phyloP scores from a whole-genome alignment of 331 rosid genomes.

The Quercus tomentella region DNA sequence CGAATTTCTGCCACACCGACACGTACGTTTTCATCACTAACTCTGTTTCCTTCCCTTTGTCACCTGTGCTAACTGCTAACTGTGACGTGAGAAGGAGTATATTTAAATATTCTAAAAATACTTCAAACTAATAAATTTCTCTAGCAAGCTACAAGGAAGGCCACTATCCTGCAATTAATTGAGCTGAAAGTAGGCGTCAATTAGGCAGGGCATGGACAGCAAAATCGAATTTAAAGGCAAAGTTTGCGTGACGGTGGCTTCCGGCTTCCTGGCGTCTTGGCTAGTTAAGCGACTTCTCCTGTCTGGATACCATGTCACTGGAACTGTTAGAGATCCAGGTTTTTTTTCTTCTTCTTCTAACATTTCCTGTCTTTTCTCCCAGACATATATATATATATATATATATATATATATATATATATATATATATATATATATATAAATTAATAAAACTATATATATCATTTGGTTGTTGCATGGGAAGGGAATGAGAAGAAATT shows the following conservation, averaged over 20 bases:
- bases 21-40: too few species aligned
- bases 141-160: neutral
- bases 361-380: neutral
- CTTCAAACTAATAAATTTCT: neutral
- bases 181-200: neutral
- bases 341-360: neutral
- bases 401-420: too few species aligned
- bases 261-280: constrained; percentile 86
- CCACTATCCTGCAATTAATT: neutral
- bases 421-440: too few species aligned
- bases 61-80: too few species aligned
- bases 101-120: too few species aligned
- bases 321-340: constrained; percentile 91
- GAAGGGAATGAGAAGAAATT: constrained; percentile 59
- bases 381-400: too few species aligned
- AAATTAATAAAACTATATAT: too few species aligned
- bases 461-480: neutral
- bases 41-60: too few species aligned
- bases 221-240: constrained; percentile 25
- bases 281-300: constrained; percentile 71
- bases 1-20: too few species aligned
- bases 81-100: too few species aligned
- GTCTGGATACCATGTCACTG: constrained; percentile 67
- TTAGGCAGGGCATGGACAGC: neutral
- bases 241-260: constrained; percentile 87